These are phyloP conservation scores for Fusarium sp. DNA, from an alignment of 2,329 filamentous ascomycete species.

Conservation along the genomic window DNA sequence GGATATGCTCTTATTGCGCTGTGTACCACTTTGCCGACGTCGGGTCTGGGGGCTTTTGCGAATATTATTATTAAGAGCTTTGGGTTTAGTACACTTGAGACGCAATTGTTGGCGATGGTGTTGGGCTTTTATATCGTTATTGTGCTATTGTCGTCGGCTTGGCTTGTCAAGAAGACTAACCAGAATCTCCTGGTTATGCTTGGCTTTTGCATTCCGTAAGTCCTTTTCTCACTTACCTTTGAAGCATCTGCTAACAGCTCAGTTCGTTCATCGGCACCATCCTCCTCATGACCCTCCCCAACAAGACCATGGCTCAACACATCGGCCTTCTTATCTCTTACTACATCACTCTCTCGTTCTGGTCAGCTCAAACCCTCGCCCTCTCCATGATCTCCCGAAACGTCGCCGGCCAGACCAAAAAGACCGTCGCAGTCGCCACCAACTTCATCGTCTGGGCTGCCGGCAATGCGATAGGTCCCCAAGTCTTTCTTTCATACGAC, in stretches of 20 bases:
- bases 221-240: accelerated
- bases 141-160: conserved; percentile 73
- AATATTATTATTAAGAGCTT: conserved; percentile 80
- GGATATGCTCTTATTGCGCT: conserved; percentile 74
- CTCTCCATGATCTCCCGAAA: conserved; percentile 77
- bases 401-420: conserved; percentile 79
- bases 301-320: not conserved
- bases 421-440: conserved; percentile 72
- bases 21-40: conserved; percentile 78
- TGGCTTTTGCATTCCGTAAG: conserved; percentile 71
- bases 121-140: conserved; percentile 79
- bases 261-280: conserved; percentile 74
- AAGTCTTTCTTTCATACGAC: conserved; percentile 25
- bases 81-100: conserved; percentile 72
- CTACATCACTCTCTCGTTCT: conserved; percentile 82
- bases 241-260: not conserved
- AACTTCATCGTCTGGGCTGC: conserved; percentile 78
- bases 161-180: conserved; percentile 73
- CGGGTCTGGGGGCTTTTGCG: conserved; percentile 77
- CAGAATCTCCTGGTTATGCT: conserved; percentile 77
- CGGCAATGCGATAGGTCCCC: conserved; percentile 71
- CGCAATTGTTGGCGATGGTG: conserved; percentile 80
- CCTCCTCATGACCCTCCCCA: conserved; percentile 65
- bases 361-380: conserved; percentile 75
- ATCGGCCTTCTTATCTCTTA: conserved; percentile 77